Evolutionary conservation across 192 early-diverging fungal genomes (phyloP), one percentile per base, ranked within the genome.

Genomic region (Coemansia sp.): DNA sequence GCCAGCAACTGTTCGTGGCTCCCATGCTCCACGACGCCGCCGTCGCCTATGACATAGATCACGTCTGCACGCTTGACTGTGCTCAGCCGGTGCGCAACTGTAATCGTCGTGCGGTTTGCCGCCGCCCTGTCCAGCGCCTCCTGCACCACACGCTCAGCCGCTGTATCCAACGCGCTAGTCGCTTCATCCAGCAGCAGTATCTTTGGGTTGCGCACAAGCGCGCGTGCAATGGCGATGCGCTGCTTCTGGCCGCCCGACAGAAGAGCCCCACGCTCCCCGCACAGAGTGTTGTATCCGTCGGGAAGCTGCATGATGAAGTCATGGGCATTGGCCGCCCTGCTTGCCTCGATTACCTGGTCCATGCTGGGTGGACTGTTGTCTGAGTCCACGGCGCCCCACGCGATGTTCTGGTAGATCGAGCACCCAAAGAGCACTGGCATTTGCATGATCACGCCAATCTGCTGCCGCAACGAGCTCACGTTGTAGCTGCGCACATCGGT

Each of bases 161-260:
- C 83, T 29, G 91, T 88, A 73, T 96, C 94, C 61, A 96, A 75
- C 14, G 94, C 94, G 17, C 86, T 88, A 14, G 94, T 94, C 32
- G 92, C 92, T 59, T 97, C 95, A 78, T 97, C 95, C 8, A 97
- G 74, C 29, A 95, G 66, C 61, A 99, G 85, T 10, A 97, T 92
- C 23, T 74, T 74, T 9, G 95, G 93, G 77, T 95, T 88, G 73
- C 92, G 92, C 46, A 95, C 85, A 56, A 97, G 83, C 20, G 94
- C 93, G 41, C 95, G 87, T 13, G 95, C 95, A 84, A 99, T 97
- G 60, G 94, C 93, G 70, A 96, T 93, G 65, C 96, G 89, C 70
- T 96, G 96, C 76, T 96, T 96, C 74, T 98, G 96, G 15, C 96
- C 96, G 59, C 95, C 96, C 23, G 91, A 93, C 7, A 98, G 66